Base-by-base conservation (phyloP, 257 asterid species). In the Petrea volubilis region DNA sequence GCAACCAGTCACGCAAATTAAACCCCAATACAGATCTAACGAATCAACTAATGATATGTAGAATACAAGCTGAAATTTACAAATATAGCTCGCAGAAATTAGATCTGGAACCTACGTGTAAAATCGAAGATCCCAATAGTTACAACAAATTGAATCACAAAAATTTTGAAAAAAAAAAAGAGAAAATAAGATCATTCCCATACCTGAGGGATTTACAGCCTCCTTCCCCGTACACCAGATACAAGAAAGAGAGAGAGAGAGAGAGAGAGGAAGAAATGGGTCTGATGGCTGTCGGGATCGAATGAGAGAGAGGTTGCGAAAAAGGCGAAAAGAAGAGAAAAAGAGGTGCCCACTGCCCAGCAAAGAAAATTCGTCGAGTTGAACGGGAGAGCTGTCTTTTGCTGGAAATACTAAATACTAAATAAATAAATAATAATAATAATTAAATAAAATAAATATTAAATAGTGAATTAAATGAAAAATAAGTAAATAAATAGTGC, bases 311-410 rank as follows among this genome's bases (percentile, higher is more conserved):
- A 66, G 13, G 74, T 14, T 29, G 67, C 55, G 70, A 51, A 46
- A 75, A 81, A 61, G 58, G 80, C 38, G 77, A 74, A 65, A 47
- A 38, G 61, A 60, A 64, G 38, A 29, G 50, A 56, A 31, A 49
- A 38, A 50, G 65, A 64, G 70, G 49, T 58, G 70, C 76, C 28
- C 60, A 64, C 40, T 58, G 70, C 76, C 28, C 60, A 64, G 59
- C 68, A 23, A 47, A 47, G 76, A 72, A 71, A 75, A 80, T 68
- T 80, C 79, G 74, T 67, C 77, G 71, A 68, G 70, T 71, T 65
- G 77, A 77, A 70, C 72, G 78, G 80, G 36, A 40, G 68, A 77
- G 85, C 79, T 75, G 86, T 78, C 79, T 44, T 70, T 65, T 53
- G 79, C 71, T 71, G 76, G 78, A 71, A 75, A 66, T 58, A 63